Evolutionary conservation across 176 grass and related monocot species (phyloP).

Genomic region (Themeda triandra): DNA sequence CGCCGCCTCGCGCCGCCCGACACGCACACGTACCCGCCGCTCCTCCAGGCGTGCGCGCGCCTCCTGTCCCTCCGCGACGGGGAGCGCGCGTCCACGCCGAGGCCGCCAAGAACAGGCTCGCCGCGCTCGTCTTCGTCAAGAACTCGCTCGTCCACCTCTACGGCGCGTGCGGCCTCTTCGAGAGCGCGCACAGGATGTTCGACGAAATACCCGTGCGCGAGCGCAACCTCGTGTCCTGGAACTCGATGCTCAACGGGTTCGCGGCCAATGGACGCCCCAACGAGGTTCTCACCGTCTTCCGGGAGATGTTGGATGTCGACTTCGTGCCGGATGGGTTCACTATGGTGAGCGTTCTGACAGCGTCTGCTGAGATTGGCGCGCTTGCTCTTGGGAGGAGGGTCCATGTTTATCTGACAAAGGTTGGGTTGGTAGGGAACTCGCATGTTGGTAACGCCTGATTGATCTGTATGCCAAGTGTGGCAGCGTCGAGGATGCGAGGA

Average conservation of each 20-base stretch:
- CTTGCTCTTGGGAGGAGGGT: constrained; percentile 62
- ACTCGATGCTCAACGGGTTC: constrained; percentile 72
- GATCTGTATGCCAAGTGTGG: constrained; percentile 82
- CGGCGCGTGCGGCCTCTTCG: constrained; percentile 50
- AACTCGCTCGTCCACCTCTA: constrained; percentile 76
- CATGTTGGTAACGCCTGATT: constrained; percentile 76
- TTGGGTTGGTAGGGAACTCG: constrained; percentile 47
- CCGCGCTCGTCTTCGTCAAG: constrained; percentile 59
- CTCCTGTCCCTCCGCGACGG: constrained; percentile 50
- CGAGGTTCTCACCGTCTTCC: constrained; percentile 67
- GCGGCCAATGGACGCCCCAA: constrained; percentile 68
- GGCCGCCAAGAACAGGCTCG: constrained; percentile 54
- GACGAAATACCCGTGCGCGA: constrained; percentile 46
- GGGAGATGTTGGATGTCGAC: constrained; percentile 44
- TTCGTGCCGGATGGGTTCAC: constrained; percentile 59
- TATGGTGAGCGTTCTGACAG: constrained; percentile 70
- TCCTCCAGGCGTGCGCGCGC: no score
- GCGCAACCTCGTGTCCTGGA: constrained; percentile 79
- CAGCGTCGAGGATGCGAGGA: constrained; percentile 39
- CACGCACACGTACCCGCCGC: no score
- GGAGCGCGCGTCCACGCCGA: constrained; percentile 60
- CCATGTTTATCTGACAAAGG: constrained; percentile 51
- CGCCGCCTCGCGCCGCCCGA: no score
- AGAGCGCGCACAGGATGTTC: constrained; percentile 74
- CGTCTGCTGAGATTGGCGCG: constrained; percentile 51